Evolutionary conservation across 169 alveolate species (phyloP).

Genomic region (Plasmodium reichenowi): DNA sequence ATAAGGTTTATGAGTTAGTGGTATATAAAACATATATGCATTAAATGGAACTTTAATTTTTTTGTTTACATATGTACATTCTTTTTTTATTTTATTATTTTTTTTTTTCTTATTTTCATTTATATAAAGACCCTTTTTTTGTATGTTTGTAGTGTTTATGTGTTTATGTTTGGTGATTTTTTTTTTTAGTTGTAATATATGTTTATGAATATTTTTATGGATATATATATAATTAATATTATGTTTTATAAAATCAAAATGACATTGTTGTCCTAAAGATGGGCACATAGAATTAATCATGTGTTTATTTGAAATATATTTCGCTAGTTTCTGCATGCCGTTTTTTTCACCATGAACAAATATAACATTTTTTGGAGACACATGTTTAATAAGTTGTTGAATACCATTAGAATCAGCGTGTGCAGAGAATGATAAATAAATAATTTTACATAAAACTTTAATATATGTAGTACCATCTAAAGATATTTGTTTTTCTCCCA

Average conservation of each 20-base stretch:
- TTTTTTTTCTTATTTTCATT: too few species aligned
- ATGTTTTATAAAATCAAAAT: constrained; percentile 34
- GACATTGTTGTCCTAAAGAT: constrained; percentile 43
- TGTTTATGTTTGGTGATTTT: neutral
- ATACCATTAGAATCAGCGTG: constrained; percentile 99
- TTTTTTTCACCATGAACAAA: constrained; percentile 99
- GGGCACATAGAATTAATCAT: constrained; percentile 59
- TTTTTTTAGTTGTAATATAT: constrained; percentile 12
- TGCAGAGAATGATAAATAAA: constrained; percentile 97
- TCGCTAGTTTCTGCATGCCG: constrained; percentile 93
- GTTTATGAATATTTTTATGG: constrained; percentile 2
- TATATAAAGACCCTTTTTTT: too few species aligned
- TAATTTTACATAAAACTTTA: constrained; percentile 94
- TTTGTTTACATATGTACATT: too few species aligned
- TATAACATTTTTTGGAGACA: constrained; percentile 93
- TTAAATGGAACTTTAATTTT: constrained; percentile 9
- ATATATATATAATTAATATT: constrained; percentile 33
- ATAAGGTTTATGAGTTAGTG: constrained; percentile 23
- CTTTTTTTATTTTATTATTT: too few species aligned
- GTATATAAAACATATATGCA: constrained; percentile 11
- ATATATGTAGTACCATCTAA: constrained; percentile 74
- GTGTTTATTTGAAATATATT: constrained; percentile 72
- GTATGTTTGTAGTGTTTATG: too few species aligned
- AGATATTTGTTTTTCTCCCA: constrained; percentile 87
- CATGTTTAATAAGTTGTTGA: constrained; percentile 89